Base-by-base conservation (phyloP, 352 stramenopile species). In the Globisporangium irregulare region DNA sequence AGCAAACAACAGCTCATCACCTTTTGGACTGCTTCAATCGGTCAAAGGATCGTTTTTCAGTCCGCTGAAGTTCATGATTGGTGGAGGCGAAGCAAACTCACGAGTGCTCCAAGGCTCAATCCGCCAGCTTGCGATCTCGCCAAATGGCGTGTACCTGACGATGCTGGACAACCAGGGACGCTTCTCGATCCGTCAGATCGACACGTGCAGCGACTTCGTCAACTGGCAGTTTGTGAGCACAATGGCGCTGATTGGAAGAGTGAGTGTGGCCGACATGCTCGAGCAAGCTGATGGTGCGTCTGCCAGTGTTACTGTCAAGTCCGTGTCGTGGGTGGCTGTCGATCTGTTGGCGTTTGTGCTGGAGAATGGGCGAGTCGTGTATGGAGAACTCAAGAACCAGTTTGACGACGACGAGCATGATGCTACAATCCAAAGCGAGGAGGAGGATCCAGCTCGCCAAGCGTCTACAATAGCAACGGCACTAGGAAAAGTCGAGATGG, bases 181-280 rank as follows among this genome's bases (percentile, higher is more conserved):
- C 2, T 65, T 91, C 25, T 67, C 78, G 1, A 78, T 93, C 12
- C 85, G 80, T 0, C 77, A 92, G 54, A 86, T 93, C 63, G 83
- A 91, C 18, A 68, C 69, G 0, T 93, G 85, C 41, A 78, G 81
- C 1, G 78, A 87, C 53, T 68, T 92, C 0, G 14, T 88, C 9
- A 66, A 67, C n/a, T 93, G 85, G 85, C 75, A 90, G 61, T 64
- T 66, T 7, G 62, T 84, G 18, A 55, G 74, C n/a, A 20, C 32
- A 32, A 4, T 15, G 43, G 25, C 25, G n/a, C n/a, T 15, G 2
- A 24, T 20, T 41, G 53, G 60, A 15, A 8, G 27, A 24, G 25
- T 63, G 24, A 43, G 50, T 56, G n/a, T 29, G 15, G 18, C 4
- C 25, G 27, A 62, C 9, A 25, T 54, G 41, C 15, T 46, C 4